Evolutionary conservation across 345 rosid species (phyloP).

Genomic region (Psidium friedrichsthalianum): DNA sequence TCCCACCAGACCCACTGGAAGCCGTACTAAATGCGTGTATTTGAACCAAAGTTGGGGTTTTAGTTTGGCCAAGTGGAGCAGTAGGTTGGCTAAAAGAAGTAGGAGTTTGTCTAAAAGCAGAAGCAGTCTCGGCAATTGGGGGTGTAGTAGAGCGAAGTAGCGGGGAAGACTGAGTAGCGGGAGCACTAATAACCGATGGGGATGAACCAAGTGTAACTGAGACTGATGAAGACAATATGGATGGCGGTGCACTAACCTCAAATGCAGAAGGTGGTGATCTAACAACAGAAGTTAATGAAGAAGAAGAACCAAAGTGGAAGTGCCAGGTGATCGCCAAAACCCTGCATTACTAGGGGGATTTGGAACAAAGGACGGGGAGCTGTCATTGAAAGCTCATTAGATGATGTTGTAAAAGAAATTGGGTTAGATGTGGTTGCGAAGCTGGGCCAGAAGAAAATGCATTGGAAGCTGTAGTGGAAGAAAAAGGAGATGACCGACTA

Average conservation of each 20-base stretch:
- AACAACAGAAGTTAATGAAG: conserved; percentile 36
- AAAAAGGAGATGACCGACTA: conserved; percentile 42
- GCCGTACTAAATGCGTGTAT: conserved; percentile 35
- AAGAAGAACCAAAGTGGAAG: conserved; percentile 23
- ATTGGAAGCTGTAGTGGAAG: conserved; percentile 23
- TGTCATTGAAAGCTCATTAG: background rate
- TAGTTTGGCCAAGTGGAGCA: background rate
- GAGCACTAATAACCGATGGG: conserved; percentile 37
- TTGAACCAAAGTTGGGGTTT: conserved; percentile 19
- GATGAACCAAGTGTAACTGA: conserved; percentile 44
- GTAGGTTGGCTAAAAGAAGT: conserved; percentile 20
- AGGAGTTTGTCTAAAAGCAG: conserved; percentile 1
- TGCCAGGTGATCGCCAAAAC: conserved; percentile 12
- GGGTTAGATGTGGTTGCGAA: conserved; percentile 29
- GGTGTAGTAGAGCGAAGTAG: conserved; percentile 35
- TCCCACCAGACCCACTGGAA: conserved; percentile 29
- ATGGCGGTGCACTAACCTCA: conserved; percentile 24
- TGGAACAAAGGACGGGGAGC: conserved; percentile 23
- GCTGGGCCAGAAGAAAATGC: conserved; percentile 43
- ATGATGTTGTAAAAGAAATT: conserved; percentile 5
- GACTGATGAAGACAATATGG: conserved; percentile 32
- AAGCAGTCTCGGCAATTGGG: conserved; percentile 38
- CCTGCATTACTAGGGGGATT: conserved; percentile 27
- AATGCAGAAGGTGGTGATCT: conserved; percentile 30
- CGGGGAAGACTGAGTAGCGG: conserved; percentile 45